phyloP scores from a whole-genome alignment of 139 green algal species.

The Pseudopediastrum boryanum region DNA sequence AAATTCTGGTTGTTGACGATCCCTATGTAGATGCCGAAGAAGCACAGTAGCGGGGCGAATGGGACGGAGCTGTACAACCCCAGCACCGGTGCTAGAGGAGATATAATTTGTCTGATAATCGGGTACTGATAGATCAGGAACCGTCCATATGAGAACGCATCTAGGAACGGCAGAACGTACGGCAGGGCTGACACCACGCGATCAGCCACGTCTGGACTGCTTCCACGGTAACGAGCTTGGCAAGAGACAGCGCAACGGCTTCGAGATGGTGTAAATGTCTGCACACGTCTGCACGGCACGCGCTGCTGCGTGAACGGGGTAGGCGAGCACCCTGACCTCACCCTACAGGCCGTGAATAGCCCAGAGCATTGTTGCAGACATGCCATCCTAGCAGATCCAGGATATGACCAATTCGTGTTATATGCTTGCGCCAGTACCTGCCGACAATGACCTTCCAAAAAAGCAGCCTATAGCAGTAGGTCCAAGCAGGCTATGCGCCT shows the following conservation, averaged over 20 bases:
- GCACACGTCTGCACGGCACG: too few species aligned
- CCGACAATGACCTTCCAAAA: too few species aligned
- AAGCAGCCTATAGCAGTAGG: too few species aligned
- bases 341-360: too few species aligned
- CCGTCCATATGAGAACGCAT: conserved; percentile 53
- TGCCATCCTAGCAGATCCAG: too few species aligned
- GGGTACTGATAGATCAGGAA: conserved; percentile 65
- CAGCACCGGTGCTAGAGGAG: conserved; percentile 44
- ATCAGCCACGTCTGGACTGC: conserved; percentile 34
- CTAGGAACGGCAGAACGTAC: conserved; percentile 62
- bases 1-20: conserved; percentile 59
- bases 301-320: too few species aligned
- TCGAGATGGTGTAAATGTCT: too few species aligned
- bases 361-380: too few species aligned
- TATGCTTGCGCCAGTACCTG: too few species aligned
- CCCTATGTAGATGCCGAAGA: conserved; percentile 63
- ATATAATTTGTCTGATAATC: conserved; percentile 38
- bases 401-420: too few species aligned
- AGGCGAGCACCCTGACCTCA: too few species aligned
- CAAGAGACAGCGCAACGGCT: not conserved
- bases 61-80: conserved; percentile 52
- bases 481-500: too few species aligned
- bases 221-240: conserved; percentile 31
- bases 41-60: conserved; percentile 55
- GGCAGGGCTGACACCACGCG: conserved; percentile 47